Base-by-base conservation (phyloP, 202 grass and related monocot species). In the Panicum virgatum region DNA sequence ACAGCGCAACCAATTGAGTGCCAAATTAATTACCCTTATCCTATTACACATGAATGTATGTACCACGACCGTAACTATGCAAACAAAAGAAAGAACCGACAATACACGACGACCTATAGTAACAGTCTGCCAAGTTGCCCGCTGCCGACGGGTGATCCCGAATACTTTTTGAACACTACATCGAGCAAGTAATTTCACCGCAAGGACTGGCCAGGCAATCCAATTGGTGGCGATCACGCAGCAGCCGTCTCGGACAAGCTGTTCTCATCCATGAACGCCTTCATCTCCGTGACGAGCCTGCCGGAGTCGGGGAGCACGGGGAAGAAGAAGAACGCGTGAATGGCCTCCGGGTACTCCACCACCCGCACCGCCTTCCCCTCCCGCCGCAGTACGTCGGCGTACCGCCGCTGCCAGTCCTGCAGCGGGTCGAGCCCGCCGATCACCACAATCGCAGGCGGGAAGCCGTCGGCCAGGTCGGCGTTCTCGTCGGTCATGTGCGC, bases 291-390 rank as follows among this genome's bases (percentile, higher is more conserved):
- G 18, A 88, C 37, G 36, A 90, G 10, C 79, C 69, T 82, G 0
- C 60, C 73, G 30, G 73, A 80, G 46, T 91, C 62, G 8, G 75
- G 45, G 44, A 94, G 80, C 73, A 80, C 79, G 2, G 87, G 70
- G 88, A 92, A 92, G 10, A 57, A 36, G 83, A 82, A 90, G 66
- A 96, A 90, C 3, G 43, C 50, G 62, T 96, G 88, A 48, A 88
- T 69, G 47, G 82, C 85, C 23, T 90, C 87, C 0, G 83, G 77
- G 81, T 84, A 87, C 80, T 90, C 90, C 23, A 74, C 76, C 14
- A 92, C 38, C 13, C 23, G 13, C 0, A 84, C 78, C 2, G 50
- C 36, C 29, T 69, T 86, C 38, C 88, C 79, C 9, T 59, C 62
- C 26, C 53, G 70, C 9, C 54, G 61, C 52, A 94, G 43, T 76